Evolutionary conservation across 805 yeast species (phyloP), one percentile per base, ranked within the genome.

Genomic region (Blastobotrys terrestris): DNA sequence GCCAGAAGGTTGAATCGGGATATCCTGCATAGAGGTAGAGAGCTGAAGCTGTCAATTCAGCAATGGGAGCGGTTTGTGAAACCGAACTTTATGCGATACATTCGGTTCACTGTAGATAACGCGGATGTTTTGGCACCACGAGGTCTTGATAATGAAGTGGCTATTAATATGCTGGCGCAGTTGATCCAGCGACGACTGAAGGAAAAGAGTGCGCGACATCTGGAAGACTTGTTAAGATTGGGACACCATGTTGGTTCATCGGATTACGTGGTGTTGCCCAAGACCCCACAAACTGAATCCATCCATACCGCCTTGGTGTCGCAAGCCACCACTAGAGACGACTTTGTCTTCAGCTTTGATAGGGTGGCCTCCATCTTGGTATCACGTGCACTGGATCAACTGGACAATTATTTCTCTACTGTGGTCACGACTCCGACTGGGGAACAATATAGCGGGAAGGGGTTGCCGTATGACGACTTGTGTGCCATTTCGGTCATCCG

Each of bases 51-150:
- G 1, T 85, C 91, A 15, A 76, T 94, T 54, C 77, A 80, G 58
- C 99, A 94, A 64, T 94, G 98, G 98, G 84, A 87, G 57, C 68
- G 73, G 21, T 91, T 84, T 67, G 99, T 94, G 22, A 94, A 92
- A 67, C 99, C 99, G 4, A 88, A 89, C 66, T 90, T 95, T 6
- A 90, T 84, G 20, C 70, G 81, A 42, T 79, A 77, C 60, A 84
- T 92, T 14, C 78, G 76, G 50, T 94, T 95, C 1, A 85, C 95
- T 0, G 78, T 85, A 83, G 73, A 77, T 46, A 74, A 75, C 53
- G 96, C 98, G 0, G 95, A 94, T 66, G 77, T 92, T 54, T 82
- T 94, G 14, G 79, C 94, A n/a, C 98, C 99, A 1, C 75, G 95
- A 31, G 96, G 96, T 15, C 77, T 87, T 4, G 96, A 90, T 65